Conservation (phyloP, 805 yeast species). For the Wickerhamia fluorescens region DNA sequence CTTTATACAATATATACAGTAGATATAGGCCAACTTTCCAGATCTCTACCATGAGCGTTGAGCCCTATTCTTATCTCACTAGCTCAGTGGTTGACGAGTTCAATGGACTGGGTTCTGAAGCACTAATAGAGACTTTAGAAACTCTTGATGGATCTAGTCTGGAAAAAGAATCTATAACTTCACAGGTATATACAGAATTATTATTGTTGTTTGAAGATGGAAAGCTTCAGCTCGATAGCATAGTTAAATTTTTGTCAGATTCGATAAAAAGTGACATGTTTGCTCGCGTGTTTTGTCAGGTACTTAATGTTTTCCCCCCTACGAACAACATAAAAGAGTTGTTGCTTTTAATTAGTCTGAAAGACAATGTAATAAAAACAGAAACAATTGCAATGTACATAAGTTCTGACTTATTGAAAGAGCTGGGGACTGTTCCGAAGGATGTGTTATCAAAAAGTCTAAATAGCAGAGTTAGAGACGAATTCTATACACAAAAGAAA, state of each 20-base stretch:
- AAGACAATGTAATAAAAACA: slow-evolving; percentile 20
- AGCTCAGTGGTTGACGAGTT: slow-evolving; percentile 27
- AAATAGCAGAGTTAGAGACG: slow-evolving; percentile 32
- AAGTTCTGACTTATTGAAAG: slow-evolving; percentile 20
- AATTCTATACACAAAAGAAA: slow-evolving; percentile 44
- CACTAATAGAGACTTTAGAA: slow-evolving; percentile 24
- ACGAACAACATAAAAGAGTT: slow-evolving; percentile 15
- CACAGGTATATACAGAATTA: slow-evolving; percentile 28
- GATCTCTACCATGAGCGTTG: slow-evolving; percentile 7
- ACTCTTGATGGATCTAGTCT: slow-evolving; percentile 14
- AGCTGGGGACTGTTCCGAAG: slow-evolving; percentile 22
- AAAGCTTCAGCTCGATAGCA: slow-evolving; percentile 8
- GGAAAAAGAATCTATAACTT: slow-evolving; percentile 12
- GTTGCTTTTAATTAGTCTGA: slow-evolving; percentile 15
- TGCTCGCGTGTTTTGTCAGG: slow-evolving; percentile 32
- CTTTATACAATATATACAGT: too few relatives aligned
- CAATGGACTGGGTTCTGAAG: slow-evolving; percentile 23
- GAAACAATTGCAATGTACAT: slow-evolving; percentile 25
- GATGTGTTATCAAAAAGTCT: slow-evolving; percentile 29
- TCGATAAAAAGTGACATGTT: slow-evolving; percentile 24
- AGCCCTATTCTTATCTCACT: slow-evolving; percentile 17
- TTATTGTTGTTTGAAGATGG: slow-evolving; percentile 19
- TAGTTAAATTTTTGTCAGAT: slow-evolving; percentile 17
- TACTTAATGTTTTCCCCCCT: slow-evolving; percentile 31
- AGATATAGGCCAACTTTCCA: neutral